These are phyloP conservation scores for Lophiotrema nucula DNA, from an alignment of 495 filamentous ascomycete species.

Conservation along the genomic window DNA sequence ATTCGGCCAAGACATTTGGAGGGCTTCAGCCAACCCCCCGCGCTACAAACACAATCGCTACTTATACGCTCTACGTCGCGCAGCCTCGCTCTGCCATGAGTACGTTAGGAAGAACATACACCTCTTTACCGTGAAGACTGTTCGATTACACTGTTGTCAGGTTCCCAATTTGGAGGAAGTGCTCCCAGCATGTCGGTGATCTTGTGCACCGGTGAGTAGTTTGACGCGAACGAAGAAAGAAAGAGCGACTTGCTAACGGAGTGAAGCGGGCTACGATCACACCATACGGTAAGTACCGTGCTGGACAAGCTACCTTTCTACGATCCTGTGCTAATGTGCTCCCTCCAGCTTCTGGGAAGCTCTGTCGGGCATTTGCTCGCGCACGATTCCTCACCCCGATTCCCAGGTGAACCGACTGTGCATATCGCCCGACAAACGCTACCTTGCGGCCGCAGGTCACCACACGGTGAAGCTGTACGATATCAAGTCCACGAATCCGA, in stretches of 20 bases:
- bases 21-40: too few species aligned
- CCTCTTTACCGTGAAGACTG: too few species aligned
- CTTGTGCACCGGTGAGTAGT: constrained; percentile 72
- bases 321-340: not conserved
- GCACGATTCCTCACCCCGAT: constrained; percentile 95
- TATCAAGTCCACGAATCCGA: constrained; percentile 93
- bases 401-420: constrained; percentile 98
- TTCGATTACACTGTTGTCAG: too few species aligned
- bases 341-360: constrained; percentile 89
- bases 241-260: constrained; percentile 16
- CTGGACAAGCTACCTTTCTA: too few species aligned
- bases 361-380: constrained; percentile 93
- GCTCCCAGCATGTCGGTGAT: constrained; percentile 79
- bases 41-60: too few species aligned
- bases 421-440: constrained; percentile 97
- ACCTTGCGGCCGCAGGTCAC: constrained; percentile 90
- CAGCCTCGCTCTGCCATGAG: too few species aligned
- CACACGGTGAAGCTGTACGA: constrained; percentile 96
- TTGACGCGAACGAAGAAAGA: constrained; percentile 30
- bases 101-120: too few species aligned
- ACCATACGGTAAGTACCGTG: constrained; percentile 82
- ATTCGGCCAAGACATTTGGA: too few species aligned
- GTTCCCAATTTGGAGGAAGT: too few species aligned
- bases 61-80: too few species aligned
- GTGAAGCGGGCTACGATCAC: constrained; percentile 92